Conservation (phyloP, 2,329 filamentous ascomycete species). For the Aspergillus awamori region DNA sequence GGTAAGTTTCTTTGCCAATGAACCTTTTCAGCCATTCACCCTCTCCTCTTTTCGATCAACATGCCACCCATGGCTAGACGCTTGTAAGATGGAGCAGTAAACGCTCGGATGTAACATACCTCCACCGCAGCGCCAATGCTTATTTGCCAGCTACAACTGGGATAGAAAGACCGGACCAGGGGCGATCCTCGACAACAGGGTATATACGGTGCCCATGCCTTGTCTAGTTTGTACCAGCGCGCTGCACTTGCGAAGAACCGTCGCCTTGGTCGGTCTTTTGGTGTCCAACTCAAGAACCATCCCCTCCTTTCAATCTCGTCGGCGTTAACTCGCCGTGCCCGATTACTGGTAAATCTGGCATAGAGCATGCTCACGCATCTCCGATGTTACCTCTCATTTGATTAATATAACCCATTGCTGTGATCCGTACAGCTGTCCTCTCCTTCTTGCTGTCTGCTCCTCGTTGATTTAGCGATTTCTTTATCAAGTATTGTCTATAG, state of each 20-base stretch:
- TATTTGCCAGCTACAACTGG: conserved; percentile 11
- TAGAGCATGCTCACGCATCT: conserved; percentile 13
- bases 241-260: background rate
- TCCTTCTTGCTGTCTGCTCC: conserved; percentile 13
- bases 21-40: conserved; percentile 5
- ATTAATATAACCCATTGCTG: conserved; percentile 13
- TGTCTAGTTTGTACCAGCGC: background rate
- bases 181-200: conserved; percentile 21
- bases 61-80: conserved; percentile 20
- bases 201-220: conserved; percentile 10
- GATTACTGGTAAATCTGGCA: conserved; percentile 6
- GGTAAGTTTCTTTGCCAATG: conserved; percentile 4
- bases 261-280: background rate
- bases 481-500: background rate
- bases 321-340: background rate
- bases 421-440: conserved; percentile 11
- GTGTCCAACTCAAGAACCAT: background rate
- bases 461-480: conserved; percentile 2
- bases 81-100: conserved; percentile 10
- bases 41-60: conserved; percentile 14
- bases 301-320: background rate
- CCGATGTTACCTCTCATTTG: conserved; percentile 14
- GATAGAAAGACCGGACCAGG: conserved; percentile 7
- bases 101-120: conserved; percentile 15
- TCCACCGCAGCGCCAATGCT: conserved; percentile 8